Conservation (phyloP, 1,284 basidiomycete species). For the Cutaneotrichosporon cyanovorans region DNA sequence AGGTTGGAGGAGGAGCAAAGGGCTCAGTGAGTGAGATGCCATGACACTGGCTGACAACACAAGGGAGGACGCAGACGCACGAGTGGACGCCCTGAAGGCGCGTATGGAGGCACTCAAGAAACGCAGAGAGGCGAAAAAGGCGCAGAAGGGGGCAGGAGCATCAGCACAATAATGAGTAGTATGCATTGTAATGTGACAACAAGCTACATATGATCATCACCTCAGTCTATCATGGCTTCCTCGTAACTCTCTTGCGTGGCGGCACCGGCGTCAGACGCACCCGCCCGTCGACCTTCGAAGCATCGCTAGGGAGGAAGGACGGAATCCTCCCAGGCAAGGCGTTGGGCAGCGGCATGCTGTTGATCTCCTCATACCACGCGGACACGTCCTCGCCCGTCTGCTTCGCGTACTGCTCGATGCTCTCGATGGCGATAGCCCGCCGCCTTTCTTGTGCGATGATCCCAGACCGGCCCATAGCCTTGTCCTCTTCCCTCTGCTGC, state of each 20-base stretch:
- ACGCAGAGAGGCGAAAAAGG: constrained; percentile 23
- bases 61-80: constrained; percentile 45
- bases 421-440: constrained; percentile 16
- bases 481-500: constrained; percentile 12
- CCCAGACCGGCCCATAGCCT: neutral
- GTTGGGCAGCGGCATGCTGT: neutral
- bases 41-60: neutral
- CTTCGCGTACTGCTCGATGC: constrained; percentile 20
- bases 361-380: constrained; percentile 23
- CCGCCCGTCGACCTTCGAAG: neutral
- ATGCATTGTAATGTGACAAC: no score
- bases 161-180: neutral
- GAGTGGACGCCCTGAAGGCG: constrained; percentile 41
- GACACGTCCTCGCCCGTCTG: constrained; percentile 28
- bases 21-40: constrained; percentile 43
- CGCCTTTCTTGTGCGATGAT: constrained; percentile 14
- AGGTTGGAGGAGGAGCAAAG: constrained; percentile 44
- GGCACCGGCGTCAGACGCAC: constrained; percentile 5
- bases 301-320: neutral
- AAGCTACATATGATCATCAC: no score
- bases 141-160: no score
- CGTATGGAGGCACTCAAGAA: constrained; percentile 42
- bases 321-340: neutral
- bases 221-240: no score
- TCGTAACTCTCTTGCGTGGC: neutral